These are phyloP conservation scores for Nidularia pulvinata DNA, from an alignment of 768 basidiomycete species.

Conservation along the genomic window DNA sequence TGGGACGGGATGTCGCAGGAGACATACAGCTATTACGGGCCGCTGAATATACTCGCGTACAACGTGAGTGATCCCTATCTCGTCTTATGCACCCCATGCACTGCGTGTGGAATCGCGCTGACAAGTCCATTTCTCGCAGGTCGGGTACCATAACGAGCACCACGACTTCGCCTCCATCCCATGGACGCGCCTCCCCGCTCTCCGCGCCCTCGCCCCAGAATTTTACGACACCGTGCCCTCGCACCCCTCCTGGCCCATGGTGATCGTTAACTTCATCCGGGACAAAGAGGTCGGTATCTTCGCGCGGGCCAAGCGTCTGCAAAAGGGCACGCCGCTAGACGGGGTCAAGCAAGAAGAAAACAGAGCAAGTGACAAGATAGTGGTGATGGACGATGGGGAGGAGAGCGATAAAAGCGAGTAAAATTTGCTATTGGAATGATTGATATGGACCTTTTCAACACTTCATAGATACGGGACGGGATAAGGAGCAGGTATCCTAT, in stretches of 20 bases:
- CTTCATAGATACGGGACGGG: no score
- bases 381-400: conserved; percentile 3
- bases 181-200: conserved; percentile 90
- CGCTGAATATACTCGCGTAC: conserved; percentile 87
- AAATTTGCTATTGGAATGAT: background rate
- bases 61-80: conserved; percentile 58
- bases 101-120: conserved; percentile 3
- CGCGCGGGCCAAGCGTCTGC: conserved; percentile 79
- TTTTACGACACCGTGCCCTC: conserved; percentile 88
- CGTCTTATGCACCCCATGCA: background rate
- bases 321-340: conserved; percentile 22
- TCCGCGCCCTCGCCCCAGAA: conserved; percentile 85
- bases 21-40: conserved; percentile 97
- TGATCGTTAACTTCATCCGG: conserved; percentile 92
- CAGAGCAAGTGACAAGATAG: background rate
- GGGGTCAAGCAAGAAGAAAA: background rate
- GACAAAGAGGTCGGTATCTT: conserved; percentile 89
- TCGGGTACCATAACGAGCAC: conserved; percentile 99
- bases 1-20: conserved; percentile 94
- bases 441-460: no score
- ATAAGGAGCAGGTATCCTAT: no score
- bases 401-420: conserved; percentile 22
- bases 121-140: conserved; percentile 39
- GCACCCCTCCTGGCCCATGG: conserved; percentile 94
- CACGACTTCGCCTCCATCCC: conserved; percentile 98